phyloP scores from a whole-genome alignment of 164 flowering plant genomes.

The Vitis riparia region DNA sequence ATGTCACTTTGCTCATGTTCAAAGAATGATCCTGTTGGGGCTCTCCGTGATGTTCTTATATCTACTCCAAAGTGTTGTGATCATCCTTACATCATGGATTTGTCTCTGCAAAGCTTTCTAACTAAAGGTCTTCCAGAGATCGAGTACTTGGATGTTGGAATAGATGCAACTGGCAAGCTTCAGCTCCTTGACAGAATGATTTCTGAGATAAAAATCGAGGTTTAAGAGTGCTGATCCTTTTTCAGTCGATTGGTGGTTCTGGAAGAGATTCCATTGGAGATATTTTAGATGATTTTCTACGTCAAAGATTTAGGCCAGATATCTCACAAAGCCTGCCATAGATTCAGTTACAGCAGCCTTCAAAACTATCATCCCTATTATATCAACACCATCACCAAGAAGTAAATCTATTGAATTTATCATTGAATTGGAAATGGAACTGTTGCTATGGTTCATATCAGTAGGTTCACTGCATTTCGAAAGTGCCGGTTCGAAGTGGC shows the following conservation, averaged over 20 bases:
- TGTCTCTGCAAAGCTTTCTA: constrained; percentile 42
- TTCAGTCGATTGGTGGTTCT: constrained; percentile 34
- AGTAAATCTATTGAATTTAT: too few species aligned
- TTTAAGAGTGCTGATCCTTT: constrained; percentile 63
- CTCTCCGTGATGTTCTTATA: constrained; percentile 56
- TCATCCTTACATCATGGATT: constrained; percentile 79
- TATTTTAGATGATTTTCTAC: too few species aligned
- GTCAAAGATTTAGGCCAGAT: too few species aligned
- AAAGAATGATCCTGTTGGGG: constrained; percentile 63
- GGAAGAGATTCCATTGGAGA: too few species aligned
- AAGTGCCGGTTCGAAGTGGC: not conserved
- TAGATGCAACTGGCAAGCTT: constrained; percentile 87
- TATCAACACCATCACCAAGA: too few species aligned
- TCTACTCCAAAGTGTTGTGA: constrained; percentile 75
- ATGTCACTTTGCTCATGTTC: constrained; percentile 50
- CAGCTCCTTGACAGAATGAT: constrained; percentile 76
- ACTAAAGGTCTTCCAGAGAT: constrained; percentile 35
- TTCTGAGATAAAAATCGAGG: constrained; percentile 44
- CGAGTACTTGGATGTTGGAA: constrained; percentile 63
- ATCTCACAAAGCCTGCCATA: too few species aligned
- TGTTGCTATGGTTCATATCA: not conserved
- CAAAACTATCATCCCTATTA: too few species aligned
- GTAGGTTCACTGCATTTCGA: not conserved
- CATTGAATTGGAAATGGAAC: too few species aligned
- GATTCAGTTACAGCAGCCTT: too few species aligned